Base-by-base conservation (phyloP, 169 alveolate genomes). In the Plasmodium blacklocki region DNA sequence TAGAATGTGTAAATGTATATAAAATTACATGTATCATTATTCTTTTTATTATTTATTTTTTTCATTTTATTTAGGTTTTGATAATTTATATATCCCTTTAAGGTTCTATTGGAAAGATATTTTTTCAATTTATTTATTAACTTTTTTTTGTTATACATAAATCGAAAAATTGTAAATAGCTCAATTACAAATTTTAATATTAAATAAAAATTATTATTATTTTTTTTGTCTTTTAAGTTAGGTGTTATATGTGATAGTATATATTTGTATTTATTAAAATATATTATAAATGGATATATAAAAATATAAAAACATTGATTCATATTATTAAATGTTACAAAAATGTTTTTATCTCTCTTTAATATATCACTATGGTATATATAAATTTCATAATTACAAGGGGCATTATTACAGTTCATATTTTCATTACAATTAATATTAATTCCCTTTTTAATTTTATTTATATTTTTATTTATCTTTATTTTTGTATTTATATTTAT, bases 221-320 rank as follows among this genome's bases (percentile, higher is more conserved):
- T 5, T 49, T 64, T 70, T 52, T 19, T 64, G n/a, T 23, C 14
- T 15, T 12, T 5, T 14, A 9, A 39, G 23, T 50, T 19, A 2
- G 54, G 6, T 64, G 29, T 78, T 3, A 49, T 18, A 47, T 71
- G 7, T 19, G 54, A 50, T 15, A 71, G 43, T 3, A 11, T 2
- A 49, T 21, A 71, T 8, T 78, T 39, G 12, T 59, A n/a, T 12
- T 58, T 56, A 52, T 78, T 78, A 43, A 78, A 39, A 71, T 64
- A 8, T 5, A 60, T 58, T 58, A 78, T 49, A 50, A 63, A n/a
- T 23, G 89, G 89, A 5, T 67, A 63, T 21, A 52, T 58, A 52
- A 78, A 78, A 64, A 78, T 12, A 78, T 26, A 78, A 70, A 78
- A 78, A 47, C 73, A 66, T 43, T 78, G 50, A 66, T 23, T 78